Percentiles rank a stretch among this genome's conserved stretches.
Evolutionary conservation across 2,329 filamentous ascomycete species (phyloP).

Genomic region (Alternaria ethzedia): DNA sequence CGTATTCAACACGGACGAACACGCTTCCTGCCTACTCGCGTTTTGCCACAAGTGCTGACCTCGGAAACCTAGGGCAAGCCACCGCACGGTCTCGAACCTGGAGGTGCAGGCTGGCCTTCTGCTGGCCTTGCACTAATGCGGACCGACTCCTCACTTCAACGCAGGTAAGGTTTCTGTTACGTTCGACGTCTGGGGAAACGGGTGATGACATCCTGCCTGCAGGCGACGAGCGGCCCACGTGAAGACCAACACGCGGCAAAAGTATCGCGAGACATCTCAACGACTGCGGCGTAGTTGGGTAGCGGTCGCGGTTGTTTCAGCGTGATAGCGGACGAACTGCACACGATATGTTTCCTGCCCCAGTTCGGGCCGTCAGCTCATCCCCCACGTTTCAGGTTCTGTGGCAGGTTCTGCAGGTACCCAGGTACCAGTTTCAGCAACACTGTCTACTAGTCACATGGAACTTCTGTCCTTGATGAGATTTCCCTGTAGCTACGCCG

Average conservation of each 20-base stretch:
- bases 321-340: slow-evolving; percentile 7
- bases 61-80: slow-evolving; percentile 1
- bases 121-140: slow-evolving; percentile 17
- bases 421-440: slow-evolving; percentile 31
- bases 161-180: slow-evolving; percentile 11
- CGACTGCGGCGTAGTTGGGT: slow-evolving; percentile 9
- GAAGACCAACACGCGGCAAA: slow-evolving; percentile 5
- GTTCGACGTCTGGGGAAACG: slow-evolving; percentile 16
- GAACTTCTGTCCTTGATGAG: not conserved
- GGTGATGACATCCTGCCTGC: slow-evolving; percentile 8
- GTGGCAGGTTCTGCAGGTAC: slow-evolving; percentile 42
- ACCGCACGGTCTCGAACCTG: slow-evolving; percentile 9
- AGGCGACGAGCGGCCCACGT: slow-evolving; percentile 15
- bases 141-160: slow-evolving; percentile 4
- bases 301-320: slow-evolving; percentile 30
- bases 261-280: not conserved
- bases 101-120: slow-evolving; percentile 6
- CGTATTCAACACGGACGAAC: not conserved
- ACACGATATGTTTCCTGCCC: slow-evolving; percentile 3
- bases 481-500: not conserved
- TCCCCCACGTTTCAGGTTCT: slow-evolving; percentile 34
- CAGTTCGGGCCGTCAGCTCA: slow-evolving; percentile 5
- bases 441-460: slow-evolving; percentile 1
- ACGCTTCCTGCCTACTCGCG: not conserved
- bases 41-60: not conserved